Evolutionary conservation across 2,329 filamentous ascomycete species (phyloP).

Genomic region (Hypoxylon sp.): DNA sequence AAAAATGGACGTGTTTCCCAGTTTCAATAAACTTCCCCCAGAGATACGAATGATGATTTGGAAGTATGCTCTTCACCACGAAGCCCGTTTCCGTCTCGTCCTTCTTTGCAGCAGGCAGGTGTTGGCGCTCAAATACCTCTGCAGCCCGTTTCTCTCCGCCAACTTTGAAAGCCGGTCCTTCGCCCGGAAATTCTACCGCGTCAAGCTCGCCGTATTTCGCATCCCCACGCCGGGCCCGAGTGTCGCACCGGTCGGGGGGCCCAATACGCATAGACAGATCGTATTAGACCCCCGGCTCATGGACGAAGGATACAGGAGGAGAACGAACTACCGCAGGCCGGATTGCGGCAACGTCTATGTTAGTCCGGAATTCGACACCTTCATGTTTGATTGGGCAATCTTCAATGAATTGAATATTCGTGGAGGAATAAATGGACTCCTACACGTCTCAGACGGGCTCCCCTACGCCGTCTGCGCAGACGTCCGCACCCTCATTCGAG

Average conservation of each 20-base stretch:
- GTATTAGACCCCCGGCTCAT: not conserved
- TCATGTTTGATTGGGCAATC: not conserved
- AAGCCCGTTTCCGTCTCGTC: conserved; percentile 5
- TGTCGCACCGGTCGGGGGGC: not conserved
- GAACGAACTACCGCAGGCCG: not conserved
- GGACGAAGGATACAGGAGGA: not conserved
- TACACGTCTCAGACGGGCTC: not conserved
- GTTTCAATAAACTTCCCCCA: not conserved
- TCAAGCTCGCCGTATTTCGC: not conserved
- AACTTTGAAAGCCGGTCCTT: not conserved
- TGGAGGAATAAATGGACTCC: not conserved
- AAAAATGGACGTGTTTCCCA: not conserved
- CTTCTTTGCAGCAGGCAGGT: not conserved
- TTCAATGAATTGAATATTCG: not conserved
- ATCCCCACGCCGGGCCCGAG: not conserved
- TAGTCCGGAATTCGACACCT: conserved; percentile 13
- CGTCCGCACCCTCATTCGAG: conserved; percentile 4
- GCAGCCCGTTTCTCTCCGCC: conserved; percentile 8
- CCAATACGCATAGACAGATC: not conserved
- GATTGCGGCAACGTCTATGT: conserved; percentile 4
- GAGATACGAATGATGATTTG: conserved; percentile 8
- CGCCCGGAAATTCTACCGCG: conserved; percentile 4
- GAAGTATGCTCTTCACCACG: not conserved
- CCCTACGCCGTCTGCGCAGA: not conserved
- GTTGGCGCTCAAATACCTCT: not conserved